Evolutionary conservation across 768 basidiomycete genomes (phyloP), one percentile per base, ranked within the genome.

Genomic region (Kwoniella europaea): DNA sequence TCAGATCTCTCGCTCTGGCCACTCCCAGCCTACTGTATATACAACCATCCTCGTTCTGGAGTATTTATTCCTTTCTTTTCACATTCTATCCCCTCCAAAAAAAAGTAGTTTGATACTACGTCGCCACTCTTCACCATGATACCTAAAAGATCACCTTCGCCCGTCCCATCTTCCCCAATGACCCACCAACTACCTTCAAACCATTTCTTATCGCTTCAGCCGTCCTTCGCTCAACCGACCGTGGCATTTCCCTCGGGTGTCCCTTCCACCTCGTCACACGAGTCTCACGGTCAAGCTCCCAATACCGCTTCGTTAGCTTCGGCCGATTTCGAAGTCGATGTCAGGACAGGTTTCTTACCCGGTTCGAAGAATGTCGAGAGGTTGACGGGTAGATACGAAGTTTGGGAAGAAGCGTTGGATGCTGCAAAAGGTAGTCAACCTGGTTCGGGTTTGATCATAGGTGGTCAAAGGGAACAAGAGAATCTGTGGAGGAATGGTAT

Each of bases 321-420:
- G 2, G 91, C 91, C 74, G 91, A 92, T 86, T 98, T 93, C 85
- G 94, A 98, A 81, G 92, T 98, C 70, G 93, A 95, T 81, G 90
- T 91, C 10, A 86, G 89, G 16, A 93, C 93, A 0, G 95, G 96
- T 0, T 98, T 98, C 83, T 90, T 98, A 89, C 92, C 95, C 2
- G 90, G 91, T 0, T 86, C 88, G 15, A 88, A 89, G 0, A 94
- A 94, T 1, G 81, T 90, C 0, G 75, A 84, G 7, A 87, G 90
- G 22, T 86, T 96, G 1, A 89, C 90, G 0, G 67, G 52, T 0
- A 80, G 84, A 65, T 96, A 89, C 88, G 89, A 89, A 55, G 78
- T 84, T 56, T 98, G 92, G 94, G 93, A 96, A 81, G 81, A 77
- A 10, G 82, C 82, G 0, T 65, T 83, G 56, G 71, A 76, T 42